Percentiles rank a stretch among this genome's conserved stretches.
Conservation (phyloP, 225 moss, liverwort and hornwort genomes). For the Antitrichia curtipendula region DNA sequence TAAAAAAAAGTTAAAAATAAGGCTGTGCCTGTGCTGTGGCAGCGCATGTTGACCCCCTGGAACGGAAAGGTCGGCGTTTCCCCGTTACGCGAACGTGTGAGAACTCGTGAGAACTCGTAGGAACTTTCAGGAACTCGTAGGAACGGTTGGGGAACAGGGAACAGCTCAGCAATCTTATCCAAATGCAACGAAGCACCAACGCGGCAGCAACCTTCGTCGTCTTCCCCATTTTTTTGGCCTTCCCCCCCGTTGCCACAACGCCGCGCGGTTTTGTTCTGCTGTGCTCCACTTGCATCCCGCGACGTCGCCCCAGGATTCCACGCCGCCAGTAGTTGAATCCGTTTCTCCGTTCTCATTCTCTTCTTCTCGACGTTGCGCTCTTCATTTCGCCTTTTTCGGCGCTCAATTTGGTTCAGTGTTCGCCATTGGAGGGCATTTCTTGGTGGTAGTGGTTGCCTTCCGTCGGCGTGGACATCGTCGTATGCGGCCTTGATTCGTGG, state of each 20-base stretch:
- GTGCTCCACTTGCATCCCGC: not conserved
- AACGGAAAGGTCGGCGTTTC: not conserved
- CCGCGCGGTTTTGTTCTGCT: not conserved
- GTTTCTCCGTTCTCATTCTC: not conserved
- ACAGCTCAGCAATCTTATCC: constrained; percentile 45
- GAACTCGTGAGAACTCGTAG: not conserved
- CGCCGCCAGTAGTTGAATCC: not conserved
- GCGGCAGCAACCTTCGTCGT: not conserved
- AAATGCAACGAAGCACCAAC: constrained; percentile 2
- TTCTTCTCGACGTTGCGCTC: not conserved
- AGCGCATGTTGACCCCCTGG: not conserved
- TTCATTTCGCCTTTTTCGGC: not conserved
- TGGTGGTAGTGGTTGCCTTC: not conserved
- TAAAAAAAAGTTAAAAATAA: not conserved
- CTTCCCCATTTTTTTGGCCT: not conserved
- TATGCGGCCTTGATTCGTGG: not conserved
- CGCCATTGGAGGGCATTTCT: not conserved
- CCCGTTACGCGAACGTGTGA: not conserved
- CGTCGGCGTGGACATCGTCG: not conserved
- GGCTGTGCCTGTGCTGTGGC: not conserved
- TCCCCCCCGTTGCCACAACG: not conserved
- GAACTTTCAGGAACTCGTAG: not conserved
- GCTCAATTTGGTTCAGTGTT: not conserved
- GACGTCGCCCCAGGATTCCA: not conserved
- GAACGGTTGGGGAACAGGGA: not conserved